Base-by-base conservation (phyloP, 2,329 filamentous ascomycete species). In the Diplodia seriata region DNA sequence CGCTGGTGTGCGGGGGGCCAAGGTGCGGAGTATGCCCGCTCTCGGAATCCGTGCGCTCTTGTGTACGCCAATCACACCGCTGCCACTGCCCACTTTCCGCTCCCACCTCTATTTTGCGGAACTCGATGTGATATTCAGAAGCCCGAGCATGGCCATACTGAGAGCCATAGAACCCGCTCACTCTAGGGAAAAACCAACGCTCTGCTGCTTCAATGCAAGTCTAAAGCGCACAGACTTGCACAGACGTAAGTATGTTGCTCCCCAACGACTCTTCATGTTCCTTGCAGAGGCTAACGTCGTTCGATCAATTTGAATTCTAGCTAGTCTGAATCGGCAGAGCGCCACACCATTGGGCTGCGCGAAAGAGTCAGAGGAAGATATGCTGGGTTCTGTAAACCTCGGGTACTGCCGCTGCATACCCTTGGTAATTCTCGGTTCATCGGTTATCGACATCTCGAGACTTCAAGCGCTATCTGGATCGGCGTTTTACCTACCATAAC, bases 331-430 rank as follows among this genome's bases (percentile, higher is more conserved):
- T 18, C 9, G 26, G 23, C 15, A 20, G 14, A 12, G 26, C 11
- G 14, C 14, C 29, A 26, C 20, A 43, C 47, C 43, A 49, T 29
- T 12, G 18, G 8, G 6, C 47, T 63, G 59, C 29, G 33, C n/a
- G 31, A 36, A 18, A 29, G 59, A 63, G 59, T 63, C 47, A 63
- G 59, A 12, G 31, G 40, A 26, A 50, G 40, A 47, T 8, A 7
- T 43, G 38, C 38, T 26, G 33, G 26, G 15, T 4, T 9, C 36
- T 23, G 43, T 26, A 51, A n/a, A 63, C 59, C 47, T 63, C 59
- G 59, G 59, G 47, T 20, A 51, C 40, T 51, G 57, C 29, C 57
- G 40, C 23, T n/a, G 14, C 47, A 63, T 63, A 63, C 47, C 59
- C 59, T 63, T 43, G 59, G 59, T 20, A 36, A n/a, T 38, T 6